Percentiles rank a stretch among this genome's conserved stretches.
phyloP scores from a whole-genome alignment of 2,329 filamentous ascomycete species.

The Esteya vermicola region DNA sequence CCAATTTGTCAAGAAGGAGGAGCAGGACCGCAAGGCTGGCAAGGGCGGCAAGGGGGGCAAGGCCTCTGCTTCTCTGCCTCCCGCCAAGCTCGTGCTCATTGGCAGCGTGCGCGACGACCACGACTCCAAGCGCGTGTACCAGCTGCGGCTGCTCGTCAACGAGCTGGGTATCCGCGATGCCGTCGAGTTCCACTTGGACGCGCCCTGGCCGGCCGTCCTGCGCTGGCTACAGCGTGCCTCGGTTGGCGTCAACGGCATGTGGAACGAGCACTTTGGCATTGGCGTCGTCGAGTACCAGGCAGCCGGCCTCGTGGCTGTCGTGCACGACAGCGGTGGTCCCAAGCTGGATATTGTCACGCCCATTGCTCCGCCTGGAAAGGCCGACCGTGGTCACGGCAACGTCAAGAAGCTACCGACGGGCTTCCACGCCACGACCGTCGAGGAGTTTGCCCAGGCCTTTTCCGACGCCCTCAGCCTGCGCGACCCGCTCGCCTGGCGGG shows the following conservation, averaged over 20 bases:
- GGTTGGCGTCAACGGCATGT: slow-evolving; percentile 95
- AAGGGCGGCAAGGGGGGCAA: too few species aligned
- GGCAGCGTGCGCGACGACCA: slow-evolving; percentile 81
- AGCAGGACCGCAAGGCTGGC: background rate
- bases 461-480: slow-evolving; percentile 59
- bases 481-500: slow-evolving; percentile 61
- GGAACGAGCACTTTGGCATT: slow-evolving; percentile 99
- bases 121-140: slow-evolving; percentile 74
- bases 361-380: too few species aligned
- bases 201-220: slow-evolving; percentile 75
- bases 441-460: slow-evolving; percentile 71
- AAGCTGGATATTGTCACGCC: slow-evolving; percentile 85
- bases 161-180: slow-evolving; percentile 72
- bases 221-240: slow-evolving; percentile 63
- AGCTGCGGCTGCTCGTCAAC: slow-evolving; percentile 71
- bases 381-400: too few species aligned
- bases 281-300: slow-evolving; percentile 97
- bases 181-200: slow-evolving; percentile 82
- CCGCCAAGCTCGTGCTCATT: slow-evolving; percentile 57
- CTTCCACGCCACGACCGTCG: slow-evolving; percentile 67
- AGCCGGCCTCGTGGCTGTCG: slow-evolving; percentile 81
- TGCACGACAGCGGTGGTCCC: slow-evolving; percentile 85
- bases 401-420: slow-evolving; percentile 72
- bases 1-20: slow-evolving; percentile 46
- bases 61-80: too few species aligned